These are phyloP conservation scores for Trichosporon asahii DNA, from an alignment of 1,284 basidiomycete genomes.

Conservation along the genomic window DNA sequence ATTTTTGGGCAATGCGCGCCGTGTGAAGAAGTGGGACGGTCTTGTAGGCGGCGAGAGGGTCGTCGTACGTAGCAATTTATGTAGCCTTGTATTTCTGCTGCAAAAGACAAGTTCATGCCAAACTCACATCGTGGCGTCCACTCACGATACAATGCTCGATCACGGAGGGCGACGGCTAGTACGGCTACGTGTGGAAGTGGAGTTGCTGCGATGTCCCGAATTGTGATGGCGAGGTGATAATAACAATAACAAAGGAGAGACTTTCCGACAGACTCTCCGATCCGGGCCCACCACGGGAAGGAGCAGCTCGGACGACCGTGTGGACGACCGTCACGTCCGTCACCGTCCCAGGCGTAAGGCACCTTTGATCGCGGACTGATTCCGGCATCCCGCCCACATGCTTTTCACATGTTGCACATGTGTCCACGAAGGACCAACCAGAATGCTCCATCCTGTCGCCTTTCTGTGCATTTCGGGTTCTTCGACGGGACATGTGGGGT, in stretches of 20 bases:
- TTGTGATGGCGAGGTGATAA: neutral
- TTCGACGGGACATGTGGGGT: neutral
- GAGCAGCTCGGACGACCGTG: too few species aligned
- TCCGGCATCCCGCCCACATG: neutral
- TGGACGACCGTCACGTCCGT: too few species aligned
- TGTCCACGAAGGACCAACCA: neutral
- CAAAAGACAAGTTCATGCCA: neutral
- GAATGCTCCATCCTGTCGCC: too few species aligned
- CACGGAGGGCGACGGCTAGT: too few species aligned
- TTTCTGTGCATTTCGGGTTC: neutral
- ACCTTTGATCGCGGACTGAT: too few species aligned
- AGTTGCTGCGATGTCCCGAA: neutral
- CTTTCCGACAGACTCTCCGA: neutral
- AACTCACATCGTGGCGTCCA: too few species aligned
- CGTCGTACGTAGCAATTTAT: neutral
- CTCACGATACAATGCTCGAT: too few species aligned
- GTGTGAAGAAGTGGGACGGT: too few species aligned
- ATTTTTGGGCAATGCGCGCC: neutral
- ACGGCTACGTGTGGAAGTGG: too few species aligned
- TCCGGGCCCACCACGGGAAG: too few species aligned
- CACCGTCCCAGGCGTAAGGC: too few species aligned
- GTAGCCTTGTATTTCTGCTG: slow-evolving; percentile 7
- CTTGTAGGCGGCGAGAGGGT: neutral
- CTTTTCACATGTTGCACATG: too few species aligned
- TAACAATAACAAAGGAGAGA: neutral